A percentile compares a stretch with the other conserved stretches of the same genome.
These are phyloP conservation scores for Trametes polyzona DNA, from an alignment of 1,284 basidiomycete species.

Conservation along the genomic window DNA sequence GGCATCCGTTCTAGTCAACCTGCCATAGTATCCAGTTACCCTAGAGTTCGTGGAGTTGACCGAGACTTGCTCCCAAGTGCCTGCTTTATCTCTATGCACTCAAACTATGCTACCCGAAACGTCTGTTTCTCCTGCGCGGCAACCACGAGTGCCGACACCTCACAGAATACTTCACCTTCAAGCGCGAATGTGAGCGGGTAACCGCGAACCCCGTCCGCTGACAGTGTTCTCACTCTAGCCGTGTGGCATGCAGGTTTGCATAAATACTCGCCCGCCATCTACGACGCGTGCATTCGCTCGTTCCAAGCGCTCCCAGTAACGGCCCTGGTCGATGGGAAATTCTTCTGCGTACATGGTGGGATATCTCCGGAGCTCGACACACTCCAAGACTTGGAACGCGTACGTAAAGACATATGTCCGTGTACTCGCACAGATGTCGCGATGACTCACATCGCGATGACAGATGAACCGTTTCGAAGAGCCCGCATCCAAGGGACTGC, in stretches of 20 bases:
- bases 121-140: conserved; percentile 34
- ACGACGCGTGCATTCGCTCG: conserved; percentile 90
- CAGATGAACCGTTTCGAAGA: conserved; percentile 93
- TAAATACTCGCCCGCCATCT: conserved; percentile 88
- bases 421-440: not conserved
- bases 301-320: conserved; percentile 93
- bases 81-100: conserved; percentile 34
- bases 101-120: conserved; percentile 36
- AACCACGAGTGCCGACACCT: conserved; percentile 40
- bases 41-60: not conserved
- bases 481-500: conserved; percentile 89
- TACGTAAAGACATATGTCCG: conserved; percentile 41
- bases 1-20: not conserved
- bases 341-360: conserved; percentile 98
- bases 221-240: not conserved
- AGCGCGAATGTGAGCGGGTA: conserved; percentile 33
- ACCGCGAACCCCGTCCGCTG: not conserved
- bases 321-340: conserved; percentile 94
- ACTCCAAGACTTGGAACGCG: conserved; percentile 80
- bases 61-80: conserved; percentile 19
- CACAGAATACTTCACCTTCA: conserved; percentile 40
- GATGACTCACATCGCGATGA: not conserved
- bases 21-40: not conserved
- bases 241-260: conserved; percentile 69
- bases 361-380: conserved; percentile 89